Percentiles rank a stretch among this genome's conserved stretches.
Evolutionary conservation across 306 rosid genomes (phyloP).

Genomic region (Quercus agrifolia): DNA sequence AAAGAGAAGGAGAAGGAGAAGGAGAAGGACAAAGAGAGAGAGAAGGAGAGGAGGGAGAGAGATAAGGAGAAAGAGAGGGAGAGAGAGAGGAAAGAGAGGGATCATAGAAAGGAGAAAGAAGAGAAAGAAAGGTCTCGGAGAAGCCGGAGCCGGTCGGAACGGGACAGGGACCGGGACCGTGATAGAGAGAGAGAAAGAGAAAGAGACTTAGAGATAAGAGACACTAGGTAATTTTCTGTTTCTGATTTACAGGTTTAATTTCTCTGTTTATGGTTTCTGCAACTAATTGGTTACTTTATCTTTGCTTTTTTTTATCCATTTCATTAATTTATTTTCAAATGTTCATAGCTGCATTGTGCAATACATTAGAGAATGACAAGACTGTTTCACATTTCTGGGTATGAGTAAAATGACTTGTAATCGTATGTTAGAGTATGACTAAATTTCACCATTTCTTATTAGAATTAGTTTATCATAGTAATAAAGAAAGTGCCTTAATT

Average conservation of each 20-base stretch:
- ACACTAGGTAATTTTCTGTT: slow-evolving; percentile 50
- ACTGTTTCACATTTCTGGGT: neutral
- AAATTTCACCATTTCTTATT: neutral
- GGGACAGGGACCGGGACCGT: slow-evolving; percentile 21
- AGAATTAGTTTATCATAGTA: no score
- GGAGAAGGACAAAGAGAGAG: slow-evolving; percentile 22
- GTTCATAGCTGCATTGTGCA: neutral
- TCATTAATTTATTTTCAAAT: neutral
- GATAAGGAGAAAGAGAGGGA: slow-evolving; percentile 31
- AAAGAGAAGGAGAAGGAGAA: slow-evolving; percentile 45
- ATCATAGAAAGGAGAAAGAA: slow-evolving; percentile 16
- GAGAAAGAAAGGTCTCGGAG: slow-evolving; percentile 48
- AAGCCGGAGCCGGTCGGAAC: slow-evolving; percentile 56
- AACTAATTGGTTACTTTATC: neutral
- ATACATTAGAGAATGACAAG: neutral
- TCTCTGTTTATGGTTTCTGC: neutral
- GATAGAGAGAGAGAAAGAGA: slow-evolving; percentile 59
- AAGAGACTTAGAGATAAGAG: slow-evolving; percentile 60
- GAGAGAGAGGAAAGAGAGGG: slow-evolving; percentile 17
- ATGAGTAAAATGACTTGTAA: neutral
- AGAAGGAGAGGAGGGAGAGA: slow-evolving; percentile 19
- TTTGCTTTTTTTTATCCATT: neutral
- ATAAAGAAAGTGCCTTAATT: no score
- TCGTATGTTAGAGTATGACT: neutral
- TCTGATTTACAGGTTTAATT: neutral